Conservation (phyloP, 2,329 filamentous ascomycete species). For the Exophiala lecanii-corni region DNA sequence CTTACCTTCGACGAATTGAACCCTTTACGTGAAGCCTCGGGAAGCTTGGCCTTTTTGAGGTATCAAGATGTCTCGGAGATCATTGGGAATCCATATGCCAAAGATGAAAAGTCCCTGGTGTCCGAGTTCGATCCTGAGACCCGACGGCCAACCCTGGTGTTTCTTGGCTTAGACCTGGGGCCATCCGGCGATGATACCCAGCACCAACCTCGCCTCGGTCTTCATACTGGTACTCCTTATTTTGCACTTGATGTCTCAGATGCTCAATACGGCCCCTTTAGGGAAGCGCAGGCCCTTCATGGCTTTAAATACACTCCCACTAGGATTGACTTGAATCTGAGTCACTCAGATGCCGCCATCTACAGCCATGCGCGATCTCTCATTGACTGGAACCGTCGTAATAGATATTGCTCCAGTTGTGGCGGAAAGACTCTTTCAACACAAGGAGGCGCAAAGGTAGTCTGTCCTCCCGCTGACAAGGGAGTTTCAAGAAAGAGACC, state of each 20-base stretch:
- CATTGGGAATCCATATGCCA: slow-evolving; percentile 68
- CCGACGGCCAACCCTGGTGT: slow-evolving; percentile 68
- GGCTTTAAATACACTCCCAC: slow-evolving; percentile 11
- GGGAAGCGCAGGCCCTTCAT: background rate
- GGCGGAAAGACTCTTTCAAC: slow-evolving; percentile 66
- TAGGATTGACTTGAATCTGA: slow-evolving; percentile 13
- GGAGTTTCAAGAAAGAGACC: slow-evolving; percentile 45
- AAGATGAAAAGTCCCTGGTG: slow-evolving; percentile 67
- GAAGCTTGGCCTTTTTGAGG: slow-evolving; percentile 61
- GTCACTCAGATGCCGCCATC: slow-evolving; percentile 12
- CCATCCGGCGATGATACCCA: background rate
- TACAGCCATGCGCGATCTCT: slow-evolving; percentile 61
- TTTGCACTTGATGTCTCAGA: slow-evolving; percentile 82
- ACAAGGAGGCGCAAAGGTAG: slow-evolving; percentile 42
- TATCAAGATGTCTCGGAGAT: slow-evolving; percentile 65
- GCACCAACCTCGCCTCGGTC: slow-evolving; percentile 43
- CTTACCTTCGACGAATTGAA: slow-evolving; percentile 73
- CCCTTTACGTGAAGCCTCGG: slow-evolving; percentile 60
- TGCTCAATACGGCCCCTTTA: slow-evolving; percentile 6
- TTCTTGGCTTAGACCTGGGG: slow-evolving; percentile 74
- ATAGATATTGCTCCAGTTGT: slow-evolving; percentile 85
- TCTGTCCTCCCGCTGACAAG: slow-evolving; percentile 39
- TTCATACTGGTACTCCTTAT: slow-evolving; percentile 72
- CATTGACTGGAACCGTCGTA: slow-evolving; percentile 89
- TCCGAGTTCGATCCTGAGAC: slow-evolving; percentile 67